Percentiles rank a stretch among this genome's conserved stretches.
Conservation (phyloP, 2,329 filamentous ascomycete species). For the Rutstroemia sp. region DNA sequence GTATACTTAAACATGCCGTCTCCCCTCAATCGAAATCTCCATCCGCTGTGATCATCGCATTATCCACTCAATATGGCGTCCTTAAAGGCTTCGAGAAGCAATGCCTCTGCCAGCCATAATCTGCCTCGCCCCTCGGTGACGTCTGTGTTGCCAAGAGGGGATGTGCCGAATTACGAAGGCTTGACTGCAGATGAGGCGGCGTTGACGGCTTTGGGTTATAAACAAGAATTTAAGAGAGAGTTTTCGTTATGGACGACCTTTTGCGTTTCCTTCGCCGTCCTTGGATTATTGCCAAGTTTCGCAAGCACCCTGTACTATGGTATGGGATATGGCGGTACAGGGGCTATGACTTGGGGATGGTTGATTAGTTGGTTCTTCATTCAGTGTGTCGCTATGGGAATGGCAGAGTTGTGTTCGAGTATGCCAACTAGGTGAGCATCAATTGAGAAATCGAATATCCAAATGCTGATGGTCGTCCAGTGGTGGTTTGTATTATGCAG, state of each 20-base stretch:
- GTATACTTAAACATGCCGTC: slow-evolving; percentile 1
- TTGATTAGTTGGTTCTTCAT: slow-evolving; percentile 66
- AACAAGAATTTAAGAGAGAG: slow-evolving; percentile 50
- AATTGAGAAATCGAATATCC: neutral
- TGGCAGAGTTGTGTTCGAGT: slow-evolving; percentile 65
- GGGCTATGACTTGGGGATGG: slow-evolving; percentile 72
- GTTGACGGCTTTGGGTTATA: slow-evolving; percentile 52
- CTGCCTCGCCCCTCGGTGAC: slow-evolving; percentile 34
- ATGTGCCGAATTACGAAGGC: slow-evolving; percentile 37
- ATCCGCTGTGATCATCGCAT: neutral
- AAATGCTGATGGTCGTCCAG: slow-evolving; percentile 23
- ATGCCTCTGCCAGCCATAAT: slow-evolving; percentile 13
- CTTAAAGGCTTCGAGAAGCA: neutral
- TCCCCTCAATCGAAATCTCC: neutral
- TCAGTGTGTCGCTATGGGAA: slow-evolving; percentile 59
- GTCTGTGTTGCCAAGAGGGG: slow-evolving; percentile 41
- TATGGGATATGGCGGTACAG: slow-evolving; percentile 50
- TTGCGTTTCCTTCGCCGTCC: slow-evolving; percentile 65
- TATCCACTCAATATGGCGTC: slow-evolving; percentile 3
- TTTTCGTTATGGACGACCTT: slow-evolving; percentile 70
- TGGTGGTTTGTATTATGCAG: slow-evolving; percentile 67
- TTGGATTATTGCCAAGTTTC: slow-evolving; percentile 64
- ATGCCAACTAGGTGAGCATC: slow-evolving; percentile 55
- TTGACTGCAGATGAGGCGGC: slow-evolving; percentile 51
- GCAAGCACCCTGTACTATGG: slow-evolving; percentile 67